A percentile compares a stretch with the other conserved stretches of the same genome.
Evolutionary conservation across 495 filamentous ascomycete genomes (phyloP).

Genomic region (Aspergillus sclerotiicarbonarius): DNA sequence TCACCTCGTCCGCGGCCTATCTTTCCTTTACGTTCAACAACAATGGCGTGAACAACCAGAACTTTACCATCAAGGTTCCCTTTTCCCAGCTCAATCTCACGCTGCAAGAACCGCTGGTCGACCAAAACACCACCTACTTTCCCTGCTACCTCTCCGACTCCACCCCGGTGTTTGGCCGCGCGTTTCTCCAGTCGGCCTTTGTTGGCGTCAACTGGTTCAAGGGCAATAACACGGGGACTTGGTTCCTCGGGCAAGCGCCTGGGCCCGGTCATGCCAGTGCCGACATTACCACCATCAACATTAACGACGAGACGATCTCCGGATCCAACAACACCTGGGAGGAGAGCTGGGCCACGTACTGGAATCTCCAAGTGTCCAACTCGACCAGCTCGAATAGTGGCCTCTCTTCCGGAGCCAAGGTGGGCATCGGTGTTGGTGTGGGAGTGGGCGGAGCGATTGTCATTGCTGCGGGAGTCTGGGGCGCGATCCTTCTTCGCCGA

Average conservation of each 20-base stretch:
- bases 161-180: conserved; percentile 45
- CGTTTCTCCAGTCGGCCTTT: conserved; percentile 59
- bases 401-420: conserved; percentile 9
- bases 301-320: background rate
- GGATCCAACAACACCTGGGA: conserved; percentile 8
- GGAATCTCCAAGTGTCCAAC: background rate
- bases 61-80: conserved; percentile 52
- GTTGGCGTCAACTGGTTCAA: conserved; percentile 38
- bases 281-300: conserved; percentile 5
- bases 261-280: conserved; percentile 2
- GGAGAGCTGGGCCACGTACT: conserved; percentile 10
- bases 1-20: conserved; percentile 48
- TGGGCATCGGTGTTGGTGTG: conserved; percentile 11
- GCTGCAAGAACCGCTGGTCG: conserved; percentile 46
- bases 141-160: conserved; percentile 42
- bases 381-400: background rate
- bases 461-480: conserved; percentile 8
- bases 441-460: conserved; percentile 10
- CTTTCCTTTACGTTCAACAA: conserved; percentile 50
- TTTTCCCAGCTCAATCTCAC: conserved; percentile 53
- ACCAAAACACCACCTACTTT: conserved; percentile 46
- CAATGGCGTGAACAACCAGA: conserved; percentile 24
- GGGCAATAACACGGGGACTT: conserved; percentile 10
- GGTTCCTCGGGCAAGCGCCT: conserved; percentile 17
- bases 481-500: background rate